These are phyloP conservation scores for Chalciporus piperatus DNA, from an alignment of 768 basidiomycete species.

Conservation along the genomic window DNA sequence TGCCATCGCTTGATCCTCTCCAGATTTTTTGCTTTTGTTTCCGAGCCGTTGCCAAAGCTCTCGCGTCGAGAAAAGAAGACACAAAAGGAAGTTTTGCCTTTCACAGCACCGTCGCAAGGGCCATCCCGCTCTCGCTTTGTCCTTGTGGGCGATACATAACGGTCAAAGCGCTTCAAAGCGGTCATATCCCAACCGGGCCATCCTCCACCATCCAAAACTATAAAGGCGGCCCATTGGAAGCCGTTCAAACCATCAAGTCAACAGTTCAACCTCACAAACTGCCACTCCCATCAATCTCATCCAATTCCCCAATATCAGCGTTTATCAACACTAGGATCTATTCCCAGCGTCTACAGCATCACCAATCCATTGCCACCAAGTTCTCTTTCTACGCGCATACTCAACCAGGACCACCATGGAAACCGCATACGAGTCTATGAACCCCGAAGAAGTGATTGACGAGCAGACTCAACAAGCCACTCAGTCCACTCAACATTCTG, in stretches of 20 bases:
- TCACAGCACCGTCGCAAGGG: constrained; percentile 5
- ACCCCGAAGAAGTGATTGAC: constrained; percentile 27
- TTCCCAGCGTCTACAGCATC: not conserved
- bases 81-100: constrained; percentile 15
- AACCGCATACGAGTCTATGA: constrained; percentile 20
- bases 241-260: not conserved
- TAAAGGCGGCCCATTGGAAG: constrained; percentile 14
- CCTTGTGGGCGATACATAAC: constrained; percentile 7
- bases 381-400: not conserved
- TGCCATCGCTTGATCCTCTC: not conserved
- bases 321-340: not conserved
- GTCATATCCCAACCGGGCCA: not conserved
- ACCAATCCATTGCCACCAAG: not conserved
- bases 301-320: not conserved
- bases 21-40: not conserved
- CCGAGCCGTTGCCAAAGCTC: constrained; percentile 4
- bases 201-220: constrained; percentile 4
- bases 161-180: constrained; percentile 13
- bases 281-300: not conserved
- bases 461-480: constrained; percentile 40
- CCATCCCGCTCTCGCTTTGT: constrained; percentile 16
- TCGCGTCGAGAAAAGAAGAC: not conserved
- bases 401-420: constrained; percentile 15
- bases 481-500: constrained; percentile 36
- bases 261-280: not conserved